Evolutionary conservation across 1,139 yeast genomes (phyloP), one percentile per base, ranked within the genome.

Genomic region (Geotrichum australiense): DNA sequence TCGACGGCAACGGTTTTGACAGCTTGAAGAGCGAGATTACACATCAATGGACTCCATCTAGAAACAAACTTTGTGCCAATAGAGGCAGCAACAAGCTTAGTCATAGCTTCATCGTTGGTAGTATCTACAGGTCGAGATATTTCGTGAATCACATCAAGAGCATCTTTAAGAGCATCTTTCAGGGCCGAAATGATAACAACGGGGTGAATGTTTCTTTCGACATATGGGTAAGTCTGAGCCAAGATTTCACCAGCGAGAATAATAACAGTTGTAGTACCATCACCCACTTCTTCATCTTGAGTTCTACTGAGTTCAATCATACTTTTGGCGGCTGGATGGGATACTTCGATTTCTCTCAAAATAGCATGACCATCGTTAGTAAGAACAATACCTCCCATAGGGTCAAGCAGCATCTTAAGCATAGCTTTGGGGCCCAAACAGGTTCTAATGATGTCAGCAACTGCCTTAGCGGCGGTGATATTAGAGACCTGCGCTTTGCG

Each of bases 391-490:
- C 98, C 98, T 24, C 99, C 99, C 91, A 91, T 89, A 42, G 98
- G 98, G 62, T 93, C 99, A 52, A 93, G 71, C 46, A 93, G 71
- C 98, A 93, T 91, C 68, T 93, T 93, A 50, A 91, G 75, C 98
- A 91, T 91, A 35, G 98, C 98, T 64, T 89, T 89, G 41, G 99
- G 99, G n/a, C 99, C 99, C 47, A 91, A 73, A 72, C 98, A 93
- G 23, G 98, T 91, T 63, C 98, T 76, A 55, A 93, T 87, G 58
- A 93, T 89, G 63, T 91, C 97, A 0, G 96, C 94, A 37, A 89
- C 96, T 4, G 98, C 96, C 63, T 93, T 93, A 22, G 99, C 99
- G 2, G 99, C 98, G 6, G 96, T 86, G 65, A 93, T 91, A 59
- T 93, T 93, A 49, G 96, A 85, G 47, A 85, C 74, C 67, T 93